phyloP scores from a whole-genome alignment of 306 rosid species.

The Potentilla sterilis region DNA sequence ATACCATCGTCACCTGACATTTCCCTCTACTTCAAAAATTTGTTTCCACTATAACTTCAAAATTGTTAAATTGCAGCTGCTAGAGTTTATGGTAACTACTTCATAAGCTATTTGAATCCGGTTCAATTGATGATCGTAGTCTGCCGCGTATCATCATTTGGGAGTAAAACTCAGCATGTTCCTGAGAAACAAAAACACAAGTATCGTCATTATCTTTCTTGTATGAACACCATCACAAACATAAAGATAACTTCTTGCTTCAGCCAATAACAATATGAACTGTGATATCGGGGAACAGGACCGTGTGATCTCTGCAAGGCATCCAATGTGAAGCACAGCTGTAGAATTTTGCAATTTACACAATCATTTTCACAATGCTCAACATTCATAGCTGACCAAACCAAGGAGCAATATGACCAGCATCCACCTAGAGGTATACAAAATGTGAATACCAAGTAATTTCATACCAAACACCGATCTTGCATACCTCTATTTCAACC shows the following conservation, averaged over 20 bases:
- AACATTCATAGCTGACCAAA: neutral
- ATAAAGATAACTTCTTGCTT: neutral
- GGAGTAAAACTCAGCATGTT: constrained; percentile 23
- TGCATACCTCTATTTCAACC: neutral
- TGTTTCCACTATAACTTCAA: neutral
- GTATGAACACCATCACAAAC: neutral
- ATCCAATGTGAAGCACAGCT: neutral
- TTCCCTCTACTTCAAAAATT: neutral
- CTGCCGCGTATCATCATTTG: constrained; percentile 20
- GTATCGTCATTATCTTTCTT: neutral
- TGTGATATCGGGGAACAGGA: neutral
- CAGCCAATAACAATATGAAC: neutral
- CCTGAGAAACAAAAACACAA: neutral
- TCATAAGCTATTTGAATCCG: constrained; percentile 13
- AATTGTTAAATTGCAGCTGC: constrained; percentile 9
- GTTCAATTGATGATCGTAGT: constrained; percentile 18
- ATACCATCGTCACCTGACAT: neutral
- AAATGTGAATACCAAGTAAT: neutral
- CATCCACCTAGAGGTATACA: neutral
- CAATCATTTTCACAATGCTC: neutral
- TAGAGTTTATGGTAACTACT: neutral
- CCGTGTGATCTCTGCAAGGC: neutral
- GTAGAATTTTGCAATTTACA: neutral
- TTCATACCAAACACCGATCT: neutral
- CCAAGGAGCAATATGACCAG: neutral